Conservation (phyloP, 306 rosid genomes). For the Prunus dulcis region DNA sequence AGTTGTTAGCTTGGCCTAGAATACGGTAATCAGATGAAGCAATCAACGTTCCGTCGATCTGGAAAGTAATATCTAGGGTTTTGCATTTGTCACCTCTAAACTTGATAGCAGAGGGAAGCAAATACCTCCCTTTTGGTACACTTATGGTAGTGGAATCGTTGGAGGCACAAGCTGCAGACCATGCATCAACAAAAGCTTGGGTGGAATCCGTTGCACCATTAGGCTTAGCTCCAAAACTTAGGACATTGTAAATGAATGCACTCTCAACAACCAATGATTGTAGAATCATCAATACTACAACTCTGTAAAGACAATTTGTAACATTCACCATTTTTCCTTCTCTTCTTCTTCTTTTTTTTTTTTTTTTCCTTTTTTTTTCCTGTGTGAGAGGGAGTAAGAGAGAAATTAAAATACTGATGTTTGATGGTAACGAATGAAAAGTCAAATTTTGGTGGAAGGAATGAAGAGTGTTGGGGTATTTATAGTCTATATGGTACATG, state of each 20-base stretch:
- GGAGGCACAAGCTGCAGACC: constrained; percentile 43
- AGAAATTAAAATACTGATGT: neutral
- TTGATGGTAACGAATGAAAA: too few species aligned
- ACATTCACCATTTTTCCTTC: constrained; percentile 12
- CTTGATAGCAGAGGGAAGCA: constrained; percentile 16
- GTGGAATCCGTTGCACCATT: constrained; percentile 38
- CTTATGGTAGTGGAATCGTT: constrained; percentile 1
- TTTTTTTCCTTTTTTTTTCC: too few species aligned
- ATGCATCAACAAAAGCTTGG: constrained; percentile 31
- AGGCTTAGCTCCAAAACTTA: constrained; percentile 44
- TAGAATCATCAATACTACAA: neutral
- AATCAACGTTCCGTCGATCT: constrained; percentile 23
- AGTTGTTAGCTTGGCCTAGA: neutral
- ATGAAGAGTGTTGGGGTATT: neutral
- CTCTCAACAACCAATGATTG: neutral
- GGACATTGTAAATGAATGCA: constrained; percentile 28
- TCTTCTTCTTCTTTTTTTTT: too few species aligned
- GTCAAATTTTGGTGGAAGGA: neutral
- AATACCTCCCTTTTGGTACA: constrained; percentile 45
- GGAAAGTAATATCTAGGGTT: constrained; percentile 11
- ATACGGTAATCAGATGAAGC: constrained; percentile 22
- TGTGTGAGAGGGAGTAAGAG: neutral
- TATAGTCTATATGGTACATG: neutral
- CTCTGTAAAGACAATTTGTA: neutral
- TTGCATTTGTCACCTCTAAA: constrained; percentile 20